phyloP scores from a whole-genome alignment of 2,329 filamentous ascomycete genomes.

The Verticillium isaacii region DNA sequence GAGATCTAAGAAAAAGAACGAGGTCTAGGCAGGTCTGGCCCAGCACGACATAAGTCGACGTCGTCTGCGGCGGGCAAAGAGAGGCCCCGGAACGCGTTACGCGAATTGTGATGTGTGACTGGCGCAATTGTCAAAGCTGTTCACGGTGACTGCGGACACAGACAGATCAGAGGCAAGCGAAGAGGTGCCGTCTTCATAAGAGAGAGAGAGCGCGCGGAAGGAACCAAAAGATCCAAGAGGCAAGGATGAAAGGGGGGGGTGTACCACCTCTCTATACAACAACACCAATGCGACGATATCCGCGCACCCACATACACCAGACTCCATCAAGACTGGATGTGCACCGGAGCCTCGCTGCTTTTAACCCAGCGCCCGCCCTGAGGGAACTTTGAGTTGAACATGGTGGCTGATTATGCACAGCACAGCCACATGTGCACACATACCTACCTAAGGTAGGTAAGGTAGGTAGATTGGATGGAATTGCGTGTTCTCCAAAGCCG shows the following conservation, averaged over 20 bases:
- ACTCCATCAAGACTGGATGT: no score
- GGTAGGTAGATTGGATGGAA: no score
- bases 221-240: background rate
- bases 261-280: no score
- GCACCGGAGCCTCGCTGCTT: no score
- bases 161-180: background rate
- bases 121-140: background rate
- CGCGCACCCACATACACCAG: no score
- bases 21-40: background rate
- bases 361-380: no score
- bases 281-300: no score
- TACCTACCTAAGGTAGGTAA: no score
- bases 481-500: no score
- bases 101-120: background rate
- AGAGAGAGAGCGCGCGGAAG: background rate
- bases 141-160: background rate
- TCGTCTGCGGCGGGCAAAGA: background rate
- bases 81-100: background rate
- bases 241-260: background rate
- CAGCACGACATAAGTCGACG: background rate
- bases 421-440: no score
- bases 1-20: background rate
- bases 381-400: no score
- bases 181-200: background rate
- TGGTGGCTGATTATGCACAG: no score